phyloP scores from a whole-genome alignment of 495 filamentous ascomycete genomes.

The Halenospora varia region DNA sequence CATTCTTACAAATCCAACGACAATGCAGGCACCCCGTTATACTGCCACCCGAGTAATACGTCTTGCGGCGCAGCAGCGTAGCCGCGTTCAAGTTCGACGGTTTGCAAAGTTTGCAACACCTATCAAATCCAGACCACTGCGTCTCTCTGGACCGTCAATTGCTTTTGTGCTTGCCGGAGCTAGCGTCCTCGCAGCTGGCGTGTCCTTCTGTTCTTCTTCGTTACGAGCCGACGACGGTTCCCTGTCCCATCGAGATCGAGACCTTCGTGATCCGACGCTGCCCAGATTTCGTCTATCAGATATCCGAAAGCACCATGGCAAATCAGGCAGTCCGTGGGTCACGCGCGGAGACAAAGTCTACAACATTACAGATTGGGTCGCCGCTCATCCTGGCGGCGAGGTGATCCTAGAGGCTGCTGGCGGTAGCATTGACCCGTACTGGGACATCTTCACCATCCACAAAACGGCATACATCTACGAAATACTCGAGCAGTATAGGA shows the following conservation, averaged over 20 bases:
- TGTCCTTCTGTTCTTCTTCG: constrained; percentile 1
- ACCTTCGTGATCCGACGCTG: constrained; percentile 1
- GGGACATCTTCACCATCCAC: constrained; percentile 60
- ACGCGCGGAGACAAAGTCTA: constrained; percentile 43
- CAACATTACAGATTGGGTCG: constrained; percentile 56
- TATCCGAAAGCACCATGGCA: background rate
- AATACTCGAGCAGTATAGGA: constrained; percentile 50
- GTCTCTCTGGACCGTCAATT: background rate
- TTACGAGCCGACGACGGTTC: background rate
- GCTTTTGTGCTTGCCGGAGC: background rate
- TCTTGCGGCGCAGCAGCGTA: background rate
- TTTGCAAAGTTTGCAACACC: background rate
- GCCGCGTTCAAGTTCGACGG: background rate
- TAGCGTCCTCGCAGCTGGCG: background rate
- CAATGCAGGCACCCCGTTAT: constrained; percentile 1
- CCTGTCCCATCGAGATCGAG: background rate
- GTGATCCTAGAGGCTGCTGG: constrained; percentile 59
- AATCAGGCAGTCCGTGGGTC: background rate
- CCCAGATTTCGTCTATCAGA: constrained; percentile 1
- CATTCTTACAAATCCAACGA: background rate
- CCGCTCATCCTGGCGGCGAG: constrained; percentile 53
- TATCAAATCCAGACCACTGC: constrained; percentile 1
- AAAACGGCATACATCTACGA: constrained; percentile 52
- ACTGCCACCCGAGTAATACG: constrained; percentile 1
- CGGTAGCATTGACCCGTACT: constrained; percentile 54